phyloP scores from a whole-genome alignment of 2,329 filamentous ascomycete species.

The Sporothrix luriei region DNA sequence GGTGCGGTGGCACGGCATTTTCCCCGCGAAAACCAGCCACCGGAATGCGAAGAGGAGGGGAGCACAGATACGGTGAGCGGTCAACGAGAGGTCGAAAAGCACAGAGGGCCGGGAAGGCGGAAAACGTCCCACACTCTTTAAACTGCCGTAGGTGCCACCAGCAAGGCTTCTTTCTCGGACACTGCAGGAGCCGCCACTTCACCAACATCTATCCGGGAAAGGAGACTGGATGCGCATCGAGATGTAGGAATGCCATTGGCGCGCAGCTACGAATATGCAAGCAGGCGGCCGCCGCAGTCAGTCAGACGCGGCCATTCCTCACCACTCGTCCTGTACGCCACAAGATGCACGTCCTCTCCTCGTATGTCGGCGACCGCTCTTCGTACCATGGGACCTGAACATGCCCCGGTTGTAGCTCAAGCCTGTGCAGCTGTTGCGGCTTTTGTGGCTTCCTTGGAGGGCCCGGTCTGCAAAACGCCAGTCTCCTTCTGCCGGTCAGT shows the following conservation, averaged over 20 bases:
- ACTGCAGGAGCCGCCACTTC: neutral
- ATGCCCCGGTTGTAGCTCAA: neutral
- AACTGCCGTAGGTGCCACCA: slow-evolving; percentile 21
- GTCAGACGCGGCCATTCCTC: neutral
- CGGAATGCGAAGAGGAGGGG: neutral
- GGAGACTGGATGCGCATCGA: neutral
- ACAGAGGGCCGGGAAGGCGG: neutral
- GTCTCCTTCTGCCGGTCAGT: neutral
- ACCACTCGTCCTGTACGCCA: neutral
- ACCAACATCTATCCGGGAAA: slow-evolving; percentile 12
- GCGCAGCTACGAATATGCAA: neutral
- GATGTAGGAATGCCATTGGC: neutral
- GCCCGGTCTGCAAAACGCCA: neutral
- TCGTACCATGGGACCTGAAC: neutral
- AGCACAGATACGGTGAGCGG: neutral
- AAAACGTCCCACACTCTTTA: neutral
- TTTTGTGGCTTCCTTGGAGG: neutral
- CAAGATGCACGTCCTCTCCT: neutral
- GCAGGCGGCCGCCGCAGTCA: neutral
- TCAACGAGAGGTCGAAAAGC: neutral
- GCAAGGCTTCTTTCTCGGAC: neutral
- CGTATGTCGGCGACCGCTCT: neutral
- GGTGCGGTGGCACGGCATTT: slow-evolving; percentile 21
- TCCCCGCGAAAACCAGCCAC: slow-evolving; percentile 19
- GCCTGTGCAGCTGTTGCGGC: slow-evolving; percentile 7